Percentiles rank a stretch among this genome's conserved stretches.
Evolutionary conservation across 2,329 filamentous ascomycete genomes (phyloP).

Genomic region (Rhynchosporium graminicola): DNA sequence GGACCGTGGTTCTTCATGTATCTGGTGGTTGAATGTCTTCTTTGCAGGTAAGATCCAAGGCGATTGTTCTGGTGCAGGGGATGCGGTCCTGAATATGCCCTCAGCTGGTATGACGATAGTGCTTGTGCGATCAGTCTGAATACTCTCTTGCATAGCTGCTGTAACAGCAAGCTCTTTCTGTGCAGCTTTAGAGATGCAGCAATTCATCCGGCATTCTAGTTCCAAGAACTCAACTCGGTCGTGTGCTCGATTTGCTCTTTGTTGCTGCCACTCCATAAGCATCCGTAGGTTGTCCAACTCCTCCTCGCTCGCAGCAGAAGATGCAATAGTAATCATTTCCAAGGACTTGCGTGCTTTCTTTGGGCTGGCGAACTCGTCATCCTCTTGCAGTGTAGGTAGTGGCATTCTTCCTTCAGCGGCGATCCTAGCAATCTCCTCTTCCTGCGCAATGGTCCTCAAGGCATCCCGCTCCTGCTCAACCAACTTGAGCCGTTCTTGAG

Average conservation of each 20-base stretch:
- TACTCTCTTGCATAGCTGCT: constrained; percentile 12
- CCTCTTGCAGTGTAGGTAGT: constrained; percentile 56
- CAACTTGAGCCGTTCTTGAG: constrained; percentile 62
- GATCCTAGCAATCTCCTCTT: constrained; percentile 72
- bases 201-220: constrained; percentile 69
- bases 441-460: constrained; percentile 69
- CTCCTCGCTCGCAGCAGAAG: constrained; percentile 52
- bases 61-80: constrained; percentile 39
- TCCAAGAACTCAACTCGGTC: constrained; percentile 77
- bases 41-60: constrained; percentile 35
- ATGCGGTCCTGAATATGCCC: constrained; percentile 63
- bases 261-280: constrained; percentile 50
- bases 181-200: constrained; percentile 57
- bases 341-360: constrained; percentile 51
- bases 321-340: constrained; percentile 52
- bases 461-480: constrained; percentile 75
- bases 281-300: constrained; percentile 49
- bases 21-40: constrained; percentile 12
- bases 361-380: constrained; percentile 65
- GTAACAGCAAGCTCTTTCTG: constrained; percentile 16
- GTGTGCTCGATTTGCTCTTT: constrained; percentile 65
- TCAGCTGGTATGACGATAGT: constrained; percentile 59
- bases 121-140: constrained; percentile 18
- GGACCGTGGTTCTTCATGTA: constrained; percentile 24
- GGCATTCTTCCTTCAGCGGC: constrained; percentile 71